Percentiles rank a stretch among this genome's conserved stretches.
phyloP scores from a whole-genome alignment of 2,329 filamentous ascomycete species.

The Cladosporium sphaerospermum region DNA sequence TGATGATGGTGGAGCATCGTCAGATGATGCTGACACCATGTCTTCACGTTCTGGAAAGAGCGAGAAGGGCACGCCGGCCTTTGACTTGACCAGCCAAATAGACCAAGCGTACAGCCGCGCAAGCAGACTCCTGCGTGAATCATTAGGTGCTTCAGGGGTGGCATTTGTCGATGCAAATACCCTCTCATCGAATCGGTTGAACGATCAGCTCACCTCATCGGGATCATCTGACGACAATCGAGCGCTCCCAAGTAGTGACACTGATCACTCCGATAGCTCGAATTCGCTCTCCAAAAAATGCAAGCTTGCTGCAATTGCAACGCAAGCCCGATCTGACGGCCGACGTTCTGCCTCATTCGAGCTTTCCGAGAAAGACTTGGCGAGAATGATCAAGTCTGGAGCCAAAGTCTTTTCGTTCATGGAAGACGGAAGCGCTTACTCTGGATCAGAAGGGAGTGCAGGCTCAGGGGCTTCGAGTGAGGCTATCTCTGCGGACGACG shows the following conservation, averaged over 20 bases:
- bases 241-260: neutral
- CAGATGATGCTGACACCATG: no score
- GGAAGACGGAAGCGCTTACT: conserved; percentile 17
- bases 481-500: neutral
- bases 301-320: neutral
- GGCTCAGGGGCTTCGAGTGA: neutral
- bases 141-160: conserved; percentile 42
- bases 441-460: conserved; percentile 17
- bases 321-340: neutral
- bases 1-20: no score
- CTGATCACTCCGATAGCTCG: neutral
- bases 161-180: conserved; percentile 27
- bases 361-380: neutral
- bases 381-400: conserved; percentile 17
- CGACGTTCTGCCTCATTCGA: neutral
- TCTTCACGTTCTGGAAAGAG: no score
- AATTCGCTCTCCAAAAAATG: neutral
- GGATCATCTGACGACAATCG: neutral
- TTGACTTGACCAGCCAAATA: no score
- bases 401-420: conserved; percentile 24
- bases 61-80: no score
- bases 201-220: neutral
- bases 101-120: conserved; percentile 39
- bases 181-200: neutral
- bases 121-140: conserved; percentile 43